A percentile compares a stretch with the other conserved stretches of the same genome.
Evolutionary conservation across 2,329 filamentous ascomycete species (phyloP).

Genomic region (Calycina marina): DNA sequence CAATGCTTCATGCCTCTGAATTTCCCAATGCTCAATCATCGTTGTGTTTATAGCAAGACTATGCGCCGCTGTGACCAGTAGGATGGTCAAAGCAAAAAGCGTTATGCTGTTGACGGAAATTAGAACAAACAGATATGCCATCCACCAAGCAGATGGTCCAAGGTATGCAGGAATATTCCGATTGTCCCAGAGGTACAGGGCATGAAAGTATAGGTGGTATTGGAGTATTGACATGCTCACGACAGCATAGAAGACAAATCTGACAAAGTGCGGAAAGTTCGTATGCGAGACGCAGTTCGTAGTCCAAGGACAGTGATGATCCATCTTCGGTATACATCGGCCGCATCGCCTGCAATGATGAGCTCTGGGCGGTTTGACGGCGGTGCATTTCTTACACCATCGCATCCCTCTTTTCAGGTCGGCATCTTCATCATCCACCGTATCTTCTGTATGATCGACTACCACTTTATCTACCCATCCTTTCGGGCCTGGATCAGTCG

Average conservation of each 20-base stretch:
- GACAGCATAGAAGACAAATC: constrained; percentile 56
- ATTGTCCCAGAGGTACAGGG: constrained; percentile 44
- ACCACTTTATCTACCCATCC: constrained; percentile 15
- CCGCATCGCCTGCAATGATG: constrained; percentile 71
- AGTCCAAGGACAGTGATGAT: constrained; percentile 81
- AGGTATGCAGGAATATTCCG: constrained; percentile 61
- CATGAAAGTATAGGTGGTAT: constrained; percentile 44
- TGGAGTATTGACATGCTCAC: constrained; percentile 47
- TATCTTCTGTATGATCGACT: constrained; percentile 6
- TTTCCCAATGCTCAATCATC: constrained; percentile 70
- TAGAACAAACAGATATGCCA: constrained; percentile 47
- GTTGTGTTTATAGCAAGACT: constrained; percentile 56
- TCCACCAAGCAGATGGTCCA: constrained; percentile 45
- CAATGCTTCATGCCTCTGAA: constrained; percentile 46
- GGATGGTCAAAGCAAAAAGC: constrained; percentile 45
- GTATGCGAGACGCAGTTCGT: constrained; percentile 69
- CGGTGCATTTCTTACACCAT: constrained; percentile 67
- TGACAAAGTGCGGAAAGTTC: constrained; percentile 70
- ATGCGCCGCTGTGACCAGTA: constrained; percentile 47
- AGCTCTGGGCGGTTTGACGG: constrained; percentile 59
- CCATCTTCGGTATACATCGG: constrained; percentile 65
- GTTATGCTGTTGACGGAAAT: constrained; percentile 42
- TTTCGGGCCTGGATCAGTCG: constrained; percentile 42
- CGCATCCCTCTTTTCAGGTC: constrained; percentile 21
- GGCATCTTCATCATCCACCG: constrained; percentile 13